Evolutionary conservation across 345 rosid species (phyloP), one percentile per base, ranked within the genome.

Genomic region (Bruguiera gymnorhiza): DNA sequence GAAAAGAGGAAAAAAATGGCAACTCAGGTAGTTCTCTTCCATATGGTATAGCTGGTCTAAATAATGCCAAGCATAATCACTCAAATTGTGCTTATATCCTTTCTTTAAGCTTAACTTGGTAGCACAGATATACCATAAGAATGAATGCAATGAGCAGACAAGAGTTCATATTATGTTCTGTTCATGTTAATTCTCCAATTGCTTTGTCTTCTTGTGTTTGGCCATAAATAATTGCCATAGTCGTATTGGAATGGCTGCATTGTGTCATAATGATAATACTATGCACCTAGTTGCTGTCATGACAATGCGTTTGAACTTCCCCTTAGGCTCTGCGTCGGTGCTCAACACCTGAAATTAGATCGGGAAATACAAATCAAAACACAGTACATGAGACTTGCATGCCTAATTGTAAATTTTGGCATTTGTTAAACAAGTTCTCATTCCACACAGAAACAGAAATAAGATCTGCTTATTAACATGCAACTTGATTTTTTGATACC

Each of bases 271-370:
- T 16, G 5, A 11, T 27, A 24, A 19, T 24, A 7, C 3, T 26
- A 6, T 52, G 51, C 64, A 88, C 99, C 99, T 88, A 34, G 99
- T 92, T 7, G 99, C 99, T 75, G 97, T 92, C 89, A 92, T 84
- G 56, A 88, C 82, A 16, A 90, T 74, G 57, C 82, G 78, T 68
- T 88, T 92, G 27, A 95, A 75, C 84, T 86, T 92, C 67, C 81
- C 78, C 63, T 79, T 83, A 64, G 83, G 82, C 39, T 80, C 87
- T 26, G 84, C 75, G 66, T 84, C 92, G 37, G 70, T 82, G 51
- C 86, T 81, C 75, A 92, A 56, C 43, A 82, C 88, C 98, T 94
- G 67, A 71, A 54, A 66, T 29, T 36, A 6, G 15, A 60, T 21
- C 27, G 7, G 27, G 21, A 58, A 6, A 21, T 5, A 39, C 60